Evolutionary conservation across 495 filamentous ascomycete species (phyloP).

Genomic region (Rhypophila decipiens): DNA sequence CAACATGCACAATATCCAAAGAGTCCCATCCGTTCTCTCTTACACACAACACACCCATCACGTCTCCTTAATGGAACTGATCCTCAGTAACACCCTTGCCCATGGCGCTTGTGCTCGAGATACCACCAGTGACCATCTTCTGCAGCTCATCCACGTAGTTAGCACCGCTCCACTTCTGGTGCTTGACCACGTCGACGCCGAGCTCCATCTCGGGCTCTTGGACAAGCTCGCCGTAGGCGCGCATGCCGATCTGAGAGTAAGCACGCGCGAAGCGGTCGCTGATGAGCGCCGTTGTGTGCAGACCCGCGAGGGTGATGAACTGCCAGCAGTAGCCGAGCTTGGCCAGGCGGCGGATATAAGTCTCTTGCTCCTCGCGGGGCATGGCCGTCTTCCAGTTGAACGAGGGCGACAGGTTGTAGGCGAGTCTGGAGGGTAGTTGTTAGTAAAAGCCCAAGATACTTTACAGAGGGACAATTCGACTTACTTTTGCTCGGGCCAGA

Average conservation of each 20-base stretch:
- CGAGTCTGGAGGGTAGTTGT: constrained; percentile 51
- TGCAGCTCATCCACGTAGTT: constrained; percentile 89
- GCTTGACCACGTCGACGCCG: constrained; percentile 88
- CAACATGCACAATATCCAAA: not conserved
- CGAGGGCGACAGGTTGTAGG: constrained; percentile 95
- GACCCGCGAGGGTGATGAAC: constrained; percentile 97
- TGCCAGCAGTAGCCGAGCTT: constrained; percentile 96
- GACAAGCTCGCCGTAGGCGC: constrained; percentile 91
- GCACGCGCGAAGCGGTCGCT: constrained; percentile 80
- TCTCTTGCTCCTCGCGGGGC: constrained; percentile 87
- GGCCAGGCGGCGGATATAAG: constrained; percentile 87
- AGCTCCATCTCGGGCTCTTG: constrained; percentile 95
- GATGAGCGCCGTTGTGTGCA: constrained; percentile 92
- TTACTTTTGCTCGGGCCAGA: constrained; percentile 89
- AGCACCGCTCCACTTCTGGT: constrained; percentile 97
- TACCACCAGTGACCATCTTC: constrained; percentile 95
- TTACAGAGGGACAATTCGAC: too few species aligned
- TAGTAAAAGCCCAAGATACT: too few species aligned
- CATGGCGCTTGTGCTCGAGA: constrained; percentile 90
- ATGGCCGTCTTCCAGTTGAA: constrained; percentile 99
- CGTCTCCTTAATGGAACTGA: constrained; percentile 61
- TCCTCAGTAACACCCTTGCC: constrained; percentile 97
- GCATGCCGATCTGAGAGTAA: constrained; percentile 78
- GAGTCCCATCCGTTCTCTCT: not conserved
- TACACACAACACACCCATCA: not conserved